phyloP scores from a whole-genome alignment of 129 eudicot genomes.

The Erigeron canadensis region DNA sequence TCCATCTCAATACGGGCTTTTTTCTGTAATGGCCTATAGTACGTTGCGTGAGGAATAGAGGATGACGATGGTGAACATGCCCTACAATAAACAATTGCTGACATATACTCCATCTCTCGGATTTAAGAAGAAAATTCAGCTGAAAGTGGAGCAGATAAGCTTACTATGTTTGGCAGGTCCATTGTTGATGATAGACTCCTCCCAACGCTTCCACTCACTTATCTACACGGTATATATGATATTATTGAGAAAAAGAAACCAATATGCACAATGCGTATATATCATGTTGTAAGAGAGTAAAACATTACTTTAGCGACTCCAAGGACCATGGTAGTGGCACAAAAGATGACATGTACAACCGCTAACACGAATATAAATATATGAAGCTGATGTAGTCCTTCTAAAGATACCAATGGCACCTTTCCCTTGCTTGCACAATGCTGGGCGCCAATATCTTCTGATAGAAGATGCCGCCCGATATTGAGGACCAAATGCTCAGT shows the following conservation, averaged over 20 bases:
- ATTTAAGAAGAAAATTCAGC: not conserved
- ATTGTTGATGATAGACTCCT: slow-evolving; percentile 40
- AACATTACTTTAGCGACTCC: slow-evolving; percentile 64
- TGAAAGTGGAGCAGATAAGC: not conserved
- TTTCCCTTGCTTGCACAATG: slow-evolving; percentile 54
- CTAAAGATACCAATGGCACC: slow-evolving; percentile 68
- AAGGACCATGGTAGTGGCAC: slow-evolving; percentile 94
- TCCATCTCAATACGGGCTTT: slow-evolving; percentile 45
- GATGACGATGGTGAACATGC: slow-evolving; percentile 21
- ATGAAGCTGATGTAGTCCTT: slow-evolving; percentile 95
- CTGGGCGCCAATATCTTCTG: slow-evolving; percentile 30
- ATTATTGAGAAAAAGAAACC: not conserved
- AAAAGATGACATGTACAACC: slow-evolving; percentile 77
- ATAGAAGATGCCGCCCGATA: slow-evolving; percentile 44
- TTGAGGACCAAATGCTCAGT: slow-evolving; percentile 16
- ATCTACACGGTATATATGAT: slow-evolving; percentile 36
- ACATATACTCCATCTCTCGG: not conserved
- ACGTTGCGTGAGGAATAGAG: slow-evolving; percentile 40
- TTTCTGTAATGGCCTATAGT: slow-evolving; percentile 59
- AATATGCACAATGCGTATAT: not conserved
- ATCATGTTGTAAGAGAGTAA: not conserved
- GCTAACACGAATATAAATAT: slow-evolving; percentile 88
- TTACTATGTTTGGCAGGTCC: slow-evolving; percentile 17
- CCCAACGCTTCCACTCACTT: slow-evolving; percentile 81
- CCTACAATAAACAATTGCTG: slow-evolving; percentile 5